Conservation (phyloP, 495 filamentous ascomycete genomes). For the Collariella sp. region DNA sequence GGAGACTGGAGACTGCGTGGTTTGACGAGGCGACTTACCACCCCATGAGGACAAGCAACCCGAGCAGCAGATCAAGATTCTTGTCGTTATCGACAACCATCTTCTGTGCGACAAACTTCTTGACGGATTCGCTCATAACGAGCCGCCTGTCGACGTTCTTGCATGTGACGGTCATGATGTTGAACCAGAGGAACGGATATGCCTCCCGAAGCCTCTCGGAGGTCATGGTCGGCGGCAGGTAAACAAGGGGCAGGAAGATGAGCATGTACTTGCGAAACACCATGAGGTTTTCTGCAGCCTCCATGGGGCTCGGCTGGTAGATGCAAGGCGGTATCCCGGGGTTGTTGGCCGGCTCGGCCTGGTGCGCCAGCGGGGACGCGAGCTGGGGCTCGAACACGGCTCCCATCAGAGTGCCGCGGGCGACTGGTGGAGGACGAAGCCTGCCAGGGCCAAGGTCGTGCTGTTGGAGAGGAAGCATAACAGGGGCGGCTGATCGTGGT, state of each 20-base stretch:
- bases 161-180: slow-evolving; percentile 41
- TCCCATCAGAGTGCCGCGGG: slow-evolving; percentile 1
- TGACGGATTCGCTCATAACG: slow-evolving; percentile 27
- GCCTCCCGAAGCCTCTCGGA: slow-evolving; percentile 38
- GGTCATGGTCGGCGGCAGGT: slow-evolving; percentile 37
- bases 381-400: slow-evolving; percentile 1
- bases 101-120: slow-evolving; percentile 38
- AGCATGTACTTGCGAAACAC: slow-evolving; percentile 29
- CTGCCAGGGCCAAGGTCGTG: neutral
- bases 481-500: neutral
- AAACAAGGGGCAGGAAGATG: slow-evolving; percentile 27
- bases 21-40: slow-evolving; percentile 27
- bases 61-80: slow-evolving; percentile 49
- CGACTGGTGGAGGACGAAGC: neutral
- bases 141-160: slow-evolving; percentile 13
- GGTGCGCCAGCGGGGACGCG: neutral
- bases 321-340: slow-evolving; percentile 9
- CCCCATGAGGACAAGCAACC: slow-evolving; percentile 39
- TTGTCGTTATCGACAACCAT: slow-evolving; percentile 42
- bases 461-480: neutral
- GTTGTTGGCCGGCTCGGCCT: neutral
- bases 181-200: slow-evolving; percentile 47
- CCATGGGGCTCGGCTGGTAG: slow-evolving; percentile 18
- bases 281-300: slow-evolving; percentile 25
- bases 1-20: too few relatives aligned